Base-by-base conservation (phyloP, 2,329 filamentous ascomycete genomes). In the Teratosphaeria zuluensis region DNA sequence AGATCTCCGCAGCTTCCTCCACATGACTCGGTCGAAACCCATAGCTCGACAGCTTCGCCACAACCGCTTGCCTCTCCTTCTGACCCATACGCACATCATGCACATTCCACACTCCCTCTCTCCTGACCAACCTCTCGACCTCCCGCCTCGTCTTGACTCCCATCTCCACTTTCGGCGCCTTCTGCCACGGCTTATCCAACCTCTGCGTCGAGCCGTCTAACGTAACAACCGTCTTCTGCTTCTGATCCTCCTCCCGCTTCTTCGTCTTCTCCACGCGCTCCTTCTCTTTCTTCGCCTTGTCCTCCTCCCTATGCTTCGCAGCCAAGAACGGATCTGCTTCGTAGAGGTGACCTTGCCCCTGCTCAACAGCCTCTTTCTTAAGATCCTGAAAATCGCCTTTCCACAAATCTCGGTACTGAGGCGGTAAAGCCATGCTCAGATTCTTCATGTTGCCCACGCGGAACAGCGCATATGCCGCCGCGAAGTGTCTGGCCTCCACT, bases 361-460 rank as follows among this genome's bases (percentile, higher is more conserved):
- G 86, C 69, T 86, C 88, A 54, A 90, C 78, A 67, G 96, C 92
- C 65, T 85, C 82, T 63, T 84, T 84, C 75, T 96, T 97, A 63
- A 97, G 77, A 3, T 84, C 82, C 62, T 88, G 83, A 65, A 99
- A 96, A 59, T 92, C 86, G 5, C 84, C 84, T 71, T 95, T 95
- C 94, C 94, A 99, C 51, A 96, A 77, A 63, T 89, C 84, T 69
- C 87, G 88, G 75, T 96, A 95, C 60, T 88, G 89, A 0, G 94
- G 94, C 28, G 94, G 94, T 64, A 99, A 80, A 77, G 92, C 92
- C 78, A 91, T 95, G 70, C 96, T 90, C 67, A 96, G 84, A 71
- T 97, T 97, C 74, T 92, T 91, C 86, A 95, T 95, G 70, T 88
- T 96, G 73, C 89, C 92, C 3, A 97, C 89, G 55, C 94, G 83